These are phyloP conservation scores for Marchantia paleacea DNA, from an alignment of 225 moss, liverwort and hornwort species.

Conservation along the genomic window DNA sequence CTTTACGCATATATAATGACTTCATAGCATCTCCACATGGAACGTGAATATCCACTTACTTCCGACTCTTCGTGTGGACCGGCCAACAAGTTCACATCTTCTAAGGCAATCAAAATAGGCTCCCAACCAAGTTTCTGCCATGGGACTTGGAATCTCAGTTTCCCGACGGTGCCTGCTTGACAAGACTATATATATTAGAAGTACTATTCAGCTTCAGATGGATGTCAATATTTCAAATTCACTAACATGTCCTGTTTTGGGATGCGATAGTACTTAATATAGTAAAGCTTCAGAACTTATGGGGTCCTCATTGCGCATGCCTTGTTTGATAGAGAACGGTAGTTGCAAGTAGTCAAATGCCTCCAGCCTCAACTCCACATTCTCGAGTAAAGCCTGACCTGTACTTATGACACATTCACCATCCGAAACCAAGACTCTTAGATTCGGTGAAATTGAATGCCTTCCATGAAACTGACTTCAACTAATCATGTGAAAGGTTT, in stretches of 20 bases:
- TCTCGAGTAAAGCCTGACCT: slow-evolving; percentile 91
- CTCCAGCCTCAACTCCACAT: slow-evolving; percentile 90
- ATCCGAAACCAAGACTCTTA: neutral
- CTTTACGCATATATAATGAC: neutral
- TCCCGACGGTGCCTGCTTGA: slow-evolving; percentile 75
- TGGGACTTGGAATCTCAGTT: slow-evolving; percentile 77
- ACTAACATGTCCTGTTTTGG: neutral
- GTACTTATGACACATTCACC: slow-evolving; percentile 21
- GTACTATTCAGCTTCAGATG: neutral
- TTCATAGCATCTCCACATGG: neutral
- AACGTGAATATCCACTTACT: slow-evolving; percentile 40
- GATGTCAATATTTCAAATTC: no score
- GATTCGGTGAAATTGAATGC: neutral
- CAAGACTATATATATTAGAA: neutral
- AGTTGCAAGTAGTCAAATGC: slow-evolving; percentile 92
- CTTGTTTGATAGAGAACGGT: slow-evolving; percentile 89
- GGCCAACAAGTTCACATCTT: slow-evolving; percentile 67
- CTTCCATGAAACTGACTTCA: neutral
- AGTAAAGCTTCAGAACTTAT: neutral
- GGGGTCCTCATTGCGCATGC: slow-evolving; percentile 36
- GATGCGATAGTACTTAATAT: no score
- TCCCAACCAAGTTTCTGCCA: slow-evolving; percentile 98
- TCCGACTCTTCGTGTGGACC: slow-evolving; percentile 79
- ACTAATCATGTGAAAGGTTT: neutral
- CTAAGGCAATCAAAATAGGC: slow-evolving; percentile 83